phyloP scores from a whole-genome alignment of 2,329 filamentous ascomycete species.

The Neopestalotiopsis rosae region DNA sequence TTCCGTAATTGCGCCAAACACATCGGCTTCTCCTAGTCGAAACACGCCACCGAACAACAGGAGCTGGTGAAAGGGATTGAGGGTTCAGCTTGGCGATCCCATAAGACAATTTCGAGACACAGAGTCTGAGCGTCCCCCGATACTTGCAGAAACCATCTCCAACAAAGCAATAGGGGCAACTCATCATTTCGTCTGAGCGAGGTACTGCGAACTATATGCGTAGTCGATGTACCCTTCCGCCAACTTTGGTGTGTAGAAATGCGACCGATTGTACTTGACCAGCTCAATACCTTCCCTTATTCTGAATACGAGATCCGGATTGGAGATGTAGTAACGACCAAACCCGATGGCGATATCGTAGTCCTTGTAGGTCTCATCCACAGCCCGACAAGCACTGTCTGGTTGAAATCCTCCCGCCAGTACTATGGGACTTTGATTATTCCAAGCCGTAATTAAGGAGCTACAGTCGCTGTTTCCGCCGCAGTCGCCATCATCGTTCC shows the following conservation, averaged over 20 bases:
- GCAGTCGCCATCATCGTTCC: conserved; percentile 43
- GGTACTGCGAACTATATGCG: conserved; percentile 18
- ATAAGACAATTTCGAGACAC: no score
- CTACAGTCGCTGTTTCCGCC: conserved; percentile 43
- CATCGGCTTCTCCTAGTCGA: no score
- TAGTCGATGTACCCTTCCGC: conserved; percentile 29
- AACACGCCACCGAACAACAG: no score
- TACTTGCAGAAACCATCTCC: no score
- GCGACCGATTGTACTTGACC: conserved; percentile 48
- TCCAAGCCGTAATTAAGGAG: conserved; percentile 51
- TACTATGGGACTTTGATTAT: conserved; percentile 48
- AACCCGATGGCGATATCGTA: conserved; percentile 52
- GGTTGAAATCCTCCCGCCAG: conserved; percentile 48
- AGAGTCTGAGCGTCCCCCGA: no score
- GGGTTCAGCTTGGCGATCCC: no score
- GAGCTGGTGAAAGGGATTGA: no score
- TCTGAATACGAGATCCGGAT: conserved; percentile 52
- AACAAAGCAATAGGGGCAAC: no score
- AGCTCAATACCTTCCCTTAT: conserved; percentile 48
- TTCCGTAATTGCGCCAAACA: no score
- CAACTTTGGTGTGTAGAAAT: conserved; percentile 43
- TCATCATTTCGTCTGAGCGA: neutral
- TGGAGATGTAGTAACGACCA: conserved; percentile 54
- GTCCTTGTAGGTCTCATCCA: conserved; percentile 41
- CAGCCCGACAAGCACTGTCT: conserved; percentile 30